Evolutionary conservation across 345 rosid genomes (phyloP).

Genomic region (Brassica rapa): DNA sequence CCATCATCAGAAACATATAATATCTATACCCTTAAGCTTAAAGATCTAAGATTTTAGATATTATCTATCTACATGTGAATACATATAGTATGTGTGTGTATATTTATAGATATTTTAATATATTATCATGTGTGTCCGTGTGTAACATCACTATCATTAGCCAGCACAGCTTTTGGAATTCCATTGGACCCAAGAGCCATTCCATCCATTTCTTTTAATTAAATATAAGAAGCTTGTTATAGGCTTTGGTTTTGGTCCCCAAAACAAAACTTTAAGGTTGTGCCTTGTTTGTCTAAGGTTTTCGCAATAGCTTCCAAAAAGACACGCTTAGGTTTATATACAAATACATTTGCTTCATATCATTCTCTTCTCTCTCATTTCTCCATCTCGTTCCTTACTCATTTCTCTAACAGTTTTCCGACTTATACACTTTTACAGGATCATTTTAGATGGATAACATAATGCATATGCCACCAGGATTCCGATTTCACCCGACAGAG

Average conservation of each 20-base stretch:
- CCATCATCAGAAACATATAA: constrained; percentile 36
- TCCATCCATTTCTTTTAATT: constrained; percentile 35
- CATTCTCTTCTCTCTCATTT: constrained; percentile 33
- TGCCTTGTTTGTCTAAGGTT: constrained; percentile 46
- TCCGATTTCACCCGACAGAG: constrained; percentile 94
- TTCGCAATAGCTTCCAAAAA: constrained; percentile 40
- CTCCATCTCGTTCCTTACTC: constrained; percentile 20
- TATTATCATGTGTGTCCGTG: constrained; percentile 41
- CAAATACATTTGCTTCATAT: constrained; percentile 4
- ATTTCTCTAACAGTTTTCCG: constrained; percentile 9
- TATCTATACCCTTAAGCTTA: constrained; percentile 34
- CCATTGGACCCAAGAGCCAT: constrained; percentile 50
- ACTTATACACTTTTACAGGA: constrained; percentile 14
- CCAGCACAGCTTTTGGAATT: constrained; percentile 43
- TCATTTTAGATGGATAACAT: constrained; percentile 50
- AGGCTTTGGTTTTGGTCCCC: constrained; percentile 48
- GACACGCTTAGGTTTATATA: constrained; percentile 34
- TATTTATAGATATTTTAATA: constrained; percentile 27
- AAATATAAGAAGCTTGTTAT: constrained; percentile 39
- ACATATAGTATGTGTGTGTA: constrained; percentile 16
- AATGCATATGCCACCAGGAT: constrained; percentile 90
- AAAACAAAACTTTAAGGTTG: constrained; percentile 51
- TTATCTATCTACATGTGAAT: constrained; percentile 31
- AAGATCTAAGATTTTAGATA: constrained; percentile 39
- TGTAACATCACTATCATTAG: constrained; percentile 44